Evolutionary conservation across 139 green algal species (phyloP).

Genomic region (Desmodesmus armatus): DNA sequence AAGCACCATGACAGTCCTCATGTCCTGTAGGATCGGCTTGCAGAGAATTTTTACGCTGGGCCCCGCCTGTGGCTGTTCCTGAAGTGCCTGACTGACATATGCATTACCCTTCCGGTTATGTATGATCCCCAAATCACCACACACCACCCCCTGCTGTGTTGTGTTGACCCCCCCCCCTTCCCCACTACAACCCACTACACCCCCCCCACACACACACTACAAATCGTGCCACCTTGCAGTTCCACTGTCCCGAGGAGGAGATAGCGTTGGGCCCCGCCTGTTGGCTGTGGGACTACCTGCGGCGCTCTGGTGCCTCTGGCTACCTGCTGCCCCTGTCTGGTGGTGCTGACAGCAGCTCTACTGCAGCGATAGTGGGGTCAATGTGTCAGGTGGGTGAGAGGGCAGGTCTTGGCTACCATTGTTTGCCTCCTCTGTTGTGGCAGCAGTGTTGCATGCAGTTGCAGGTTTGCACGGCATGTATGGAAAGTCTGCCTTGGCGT

Average conservation of each 20-base stretch:
- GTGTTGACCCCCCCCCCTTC: too few species aligned
- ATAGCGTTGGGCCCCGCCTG: conserved; percentile 94
- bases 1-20: too few species aligned
- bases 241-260: conserved; percentile 86
- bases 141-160: conserved; percentile 27
- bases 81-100: too few species aligned
- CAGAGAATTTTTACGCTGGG: too few species aligned
- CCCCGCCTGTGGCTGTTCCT: too few species aligned
- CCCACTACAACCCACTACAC: not conserved
- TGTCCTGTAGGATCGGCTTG: too few species aligned
- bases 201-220: not conserved
- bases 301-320: conserved; percentile 83
- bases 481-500: not conserved
- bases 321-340: conserved; percentile 95
- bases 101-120: too few species aligned
- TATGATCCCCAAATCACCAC: too few species aligned
- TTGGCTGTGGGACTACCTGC: conserved; percentile 99
- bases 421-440: conserved; percentile 10
- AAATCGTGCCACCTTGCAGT: too few species aligned
- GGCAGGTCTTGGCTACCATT: not conserved
- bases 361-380: conserved; percentile 92
- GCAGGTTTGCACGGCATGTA: too few species aligned
- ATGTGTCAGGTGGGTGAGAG: conserved; percentile 92
- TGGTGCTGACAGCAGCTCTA: conserved; percentile 85
- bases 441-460: not conserved